Conservation (phyloP, 1,139 yeast genomes). For the Saccharomyces hybrid region DNA sequence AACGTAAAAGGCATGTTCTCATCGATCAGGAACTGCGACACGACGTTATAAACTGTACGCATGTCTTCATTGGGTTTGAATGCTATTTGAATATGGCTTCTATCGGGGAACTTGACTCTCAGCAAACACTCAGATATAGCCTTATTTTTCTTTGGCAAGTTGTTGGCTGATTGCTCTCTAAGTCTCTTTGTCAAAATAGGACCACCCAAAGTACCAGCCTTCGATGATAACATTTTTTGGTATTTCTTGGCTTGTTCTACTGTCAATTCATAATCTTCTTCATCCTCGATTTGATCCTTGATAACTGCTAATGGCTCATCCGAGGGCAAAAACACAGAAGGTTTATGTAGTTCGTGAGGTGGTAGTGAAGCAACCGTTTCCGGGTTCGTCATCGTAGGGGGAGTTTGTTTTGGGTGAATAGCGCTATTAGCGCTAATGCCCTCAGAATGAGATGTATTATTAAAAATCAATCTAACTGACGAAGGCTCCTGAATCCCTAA, state of each 20-base stretch:
- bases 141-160: constrained; percentile 10
- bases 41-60: constrained; percentile 37
- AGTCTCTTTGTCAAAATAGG: constrained; percentile 30
- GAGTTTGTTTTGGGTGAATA: neutral
- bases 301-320: constrained; percentile 7
- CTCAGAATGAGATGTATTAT: neutral
- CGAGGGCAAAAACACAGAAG: constrained; percentile 13
- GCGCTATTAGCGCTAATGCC: neutral
- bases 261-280: constrained; percentile 40
- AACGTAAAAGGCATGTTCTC: constrained; percentile 36
- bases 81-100: constrained; percentile 42
- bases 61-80: constrained; percentile 36
- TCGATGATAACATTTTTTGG: constrained; percentile 40
- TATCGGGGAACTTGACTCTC: constrained; percentile 49
- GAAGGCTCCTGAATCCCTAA: constrained; percentile 21
- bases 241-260: constrained; percentile 48
- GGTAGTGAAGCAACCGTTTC: neutral
- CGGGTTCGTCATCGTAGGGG: neutral
- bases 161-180: constrained; percentile 25
- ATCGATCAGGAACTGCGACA: constrained; percentile 22
- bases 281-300: constrained; percentile 13
- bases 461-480: constrained; percentile 10
- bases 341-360: constrained; percentile 9
- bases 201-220: constrained; percentile 30
- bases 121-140: constrained; percentile 31